Conservation (phyloP, 805 yeast species). For the Wickerhamiella occidentalis region DNA sequence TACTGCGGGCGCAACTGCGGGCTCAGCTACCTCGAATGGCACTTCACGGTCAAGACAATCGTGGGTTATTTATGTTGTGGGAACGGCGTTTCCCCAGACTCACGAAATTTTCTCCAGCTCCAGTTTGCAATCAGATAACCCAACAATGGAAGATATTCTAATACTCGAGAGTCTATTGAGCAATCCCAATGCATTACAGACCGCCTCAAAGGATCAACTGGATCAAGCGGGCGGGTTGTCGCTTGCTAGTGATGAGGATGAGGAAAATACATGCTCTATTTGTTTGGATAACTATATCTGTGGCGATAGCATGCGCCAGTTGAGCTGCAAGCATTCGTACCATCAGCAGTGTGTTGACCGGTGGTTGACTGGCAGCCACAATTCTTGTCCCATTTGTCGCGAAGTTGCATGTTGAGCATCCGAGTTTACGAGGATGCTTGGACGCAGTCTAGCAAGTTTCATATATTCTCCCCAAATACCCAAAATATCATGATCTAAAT, state of each 20-base stretch:
- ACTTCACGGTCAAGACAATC: constrained; percentile 11
- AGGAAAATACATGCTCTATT: constrained; percentile 28
- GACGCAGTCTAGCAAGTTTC: no score
- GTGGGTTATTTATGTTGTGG: constrained; percentile 54
- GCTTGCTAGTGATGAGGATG: neutral
- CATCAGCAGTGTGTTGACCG: constrained; percentile 47
- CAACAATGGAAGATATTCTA: constrained; percentile 40
- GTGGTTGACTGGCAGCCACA: constrained; percentile 43
- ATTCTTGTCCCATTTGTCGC: constrained; percentile 49
- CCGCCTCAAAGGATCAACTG: constrained; percentile 34
- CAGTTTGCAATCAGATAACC: constrained; percentile 36
- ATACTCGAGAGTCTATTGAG: constrained; percentile 36
- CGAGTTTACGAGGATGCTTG: no score
- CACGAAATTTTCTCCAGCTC: constrained; percentile 42
- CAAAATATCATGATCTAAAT: no score
- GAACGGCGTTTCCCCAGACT: constrained; percentile 38
- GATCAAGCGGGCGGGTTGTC: constrained; percentile 30
- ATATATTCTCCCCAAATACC: no score
- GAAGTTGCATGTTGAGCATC: constrained; percentile 14
- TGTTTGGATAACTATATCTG: constrained; percentile 40
- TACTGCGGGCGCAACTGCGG: neutral
- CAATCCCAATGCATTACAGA: constrained; percentile 36
- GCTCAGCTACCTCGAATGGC: neutral
- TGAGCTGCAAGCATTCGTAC: constrained; percentile 41
- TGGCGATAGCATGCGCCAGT: constrained; percentile 37